phyloP scores from a whole-genome alignment of 2,329 filamentous ascomycete genomes.

The Waltergamsia citrina region DNA sequence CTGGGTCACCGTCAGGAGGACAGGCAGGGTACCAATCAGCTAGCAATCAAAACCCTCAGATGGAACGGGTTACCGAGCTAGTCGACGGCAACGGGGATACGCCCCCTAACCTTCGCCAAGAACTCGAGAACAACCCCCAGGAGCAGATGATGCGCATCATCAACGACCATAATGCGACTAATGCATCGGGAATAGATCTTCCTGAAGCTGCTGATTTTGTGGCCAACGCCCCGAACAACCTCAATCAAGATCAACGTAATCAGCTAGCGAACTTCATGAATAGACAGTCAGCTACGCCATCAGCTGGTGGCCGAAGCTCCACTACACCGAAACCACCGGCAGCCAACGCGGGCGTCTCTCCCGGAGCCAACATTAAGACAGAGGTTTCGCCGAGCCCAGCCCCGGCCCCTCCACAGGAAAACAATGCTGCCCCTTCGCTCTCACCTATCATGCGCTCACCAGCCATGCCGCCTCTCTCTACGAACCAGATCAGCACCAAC shows the following conservation, averaged over 20 bases:
- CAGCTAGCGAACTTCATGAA: constrained; percentile 53
- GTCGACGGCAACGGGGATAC: constrained; percentile 40
- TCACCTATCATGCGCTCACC: constrained; percentile 39
- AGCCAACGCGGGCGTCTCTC: background rate
- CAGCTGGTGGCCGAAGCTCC: background rate
- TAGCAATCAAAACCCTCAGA: constrained; percentile 28
- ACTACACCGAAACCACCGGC: background rate
- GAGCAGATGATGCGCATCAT: constrained; percentile 58
- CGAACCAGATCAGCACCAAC: constrained; percentile 58
- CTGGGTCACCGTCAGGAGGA: constrained; percentile 11
- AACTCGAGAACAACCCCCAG: constrained; percentile 47
- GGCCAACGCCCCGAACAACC: constrained; percentile 42
- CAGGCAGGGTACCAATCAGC: constrained; percentile 13
- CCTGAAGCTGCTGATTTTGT: constrained; percentile 41
- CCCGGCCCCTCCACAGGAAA: constrained; percentile 5
- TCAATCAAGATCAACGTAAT: constrained; percentile 47
- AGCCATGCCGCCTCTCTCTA: constrained; percentile 33
- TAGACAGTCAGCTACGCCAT: constrained; percentile 20
- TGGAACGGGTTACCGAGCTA: constrained; percentile 51
- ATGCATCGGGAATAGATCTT: constrained; percentile 37
- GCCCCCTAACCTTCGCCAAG: constrained; percentile 41
- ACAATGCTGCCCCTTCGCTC: constrained; percentile 24
- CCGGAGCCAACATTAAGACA: background rate
- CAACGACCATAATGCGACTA: constrained; percentile 51
- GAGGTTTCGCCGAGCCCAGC: background rate